A percentile compares a stretch with the other conserved stretches of the same genome.
Conservation (phyloP, 2,329 filamentous ascomycete genomes). For the Colletotrichum lupini region DNA sequence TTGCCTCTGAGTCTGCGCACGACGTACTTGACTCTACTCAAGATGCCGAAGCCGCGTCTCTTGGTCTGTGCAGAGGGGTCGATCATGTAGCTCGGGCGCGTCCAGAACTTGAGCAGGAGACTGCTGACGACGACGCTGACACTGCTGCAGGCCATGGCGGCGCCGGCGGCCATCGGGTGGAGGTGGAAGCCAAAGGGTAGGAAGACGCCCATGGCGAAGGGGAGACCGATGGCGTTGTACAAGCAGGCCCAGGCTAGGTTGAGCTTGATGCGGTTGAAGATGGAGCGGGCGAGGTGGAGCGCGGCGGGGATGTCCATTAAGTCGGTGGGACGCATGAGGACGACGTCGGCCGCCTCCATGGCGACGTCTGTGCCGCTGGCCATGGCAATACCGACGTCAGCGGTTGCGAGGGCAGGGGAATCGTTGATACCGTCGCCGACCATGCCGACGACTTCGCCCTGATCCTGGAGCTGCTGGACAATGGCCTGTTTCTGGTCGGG, state of each 20-base stretch:
- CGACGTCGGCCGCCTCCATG: slow-evolving; percentile 96
- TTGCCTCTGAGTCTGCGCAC: slow-evolving; percentile 48
- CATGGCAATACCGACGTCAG: slow-evolving; percentile 93
- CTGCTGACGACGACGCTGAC: slow-evolving; percentile 90
- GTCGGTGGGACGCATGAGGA: slow-evolving; percentile 93
- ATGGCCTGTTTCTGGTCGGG: slow-evolving; percentile 93
- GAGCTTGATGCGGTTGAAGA: slow-evolving; percentile 92
- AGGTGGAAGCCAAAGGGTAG: slow-evolving; percentile 88
- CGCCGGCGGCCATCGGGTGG: slow-evolving; percentile 93
- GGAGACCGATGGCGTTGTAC: slow-evolving; percentile 91
- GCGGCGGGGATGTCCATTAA: slow-evolving; percentile 93
- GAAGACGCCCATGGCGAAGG: slow-evolving; percentile 97
- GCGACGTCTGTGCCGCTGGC: slow-evolving; percentile 94
- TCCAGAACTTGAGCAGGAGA: slow-evolving; percentile 88
- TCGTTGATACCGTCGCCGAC: slow-evolving; percentile 99
- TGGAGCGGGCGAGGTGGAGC: slow-evolving; percentile 82
- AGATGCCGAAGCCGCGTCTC: slow-evolving; percentile 55
- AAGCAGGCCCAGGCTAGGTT: slow-evolving; percentile 93
- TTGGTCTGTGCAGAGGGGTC: slow-evolving; percentile 72
- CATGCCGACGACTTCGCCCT: slow-evolving; percentile 89
- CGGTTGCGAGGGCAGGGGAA: slow-evolving; percentile 91
- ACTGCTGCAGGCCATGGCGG: slow-evolving; percentile 91
- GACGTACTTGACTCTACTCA: slow-evolving; percentile 55
- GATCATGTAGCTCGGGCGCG: slow-evolving; percentile 86
- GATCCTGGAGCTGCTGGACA: slow-evolving; percentile 78